Conservation (phyloP, 768 basidiomycete genomes). For the Termitomyces sp. region DNA sequence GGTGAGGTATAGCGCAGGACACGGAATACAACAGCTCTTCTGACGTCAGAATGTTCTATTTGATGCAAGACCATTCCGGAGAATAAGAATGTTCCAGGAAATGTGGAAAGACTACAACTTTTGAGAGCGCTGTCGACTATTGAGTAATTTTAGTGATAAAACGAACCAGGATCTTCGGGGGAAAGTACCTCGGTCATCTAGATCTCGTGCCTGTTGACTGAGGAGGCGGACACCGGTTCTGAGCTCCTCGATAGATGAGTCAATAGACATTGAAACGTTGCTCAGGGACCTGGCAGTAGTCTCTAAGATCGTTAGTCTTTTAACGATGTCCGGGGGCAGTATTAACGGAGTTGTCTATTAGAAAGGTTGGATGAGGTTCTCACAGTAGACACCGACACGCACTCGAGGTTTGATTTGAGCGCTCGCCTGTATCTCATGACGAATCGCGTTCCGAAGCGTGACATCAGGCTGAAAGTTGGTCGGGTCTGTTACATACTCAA, state of each 20-base stretch:
- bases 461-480: constrained; percentile 73
- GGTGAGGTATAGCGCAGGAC: constrained; percentile 68
- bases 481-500: constrained; percentile 59
- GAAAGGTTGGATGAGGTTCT: not conserved
- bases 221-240: constrained; percentile 31
- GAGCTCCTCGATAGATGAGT: constrained; percentile 29
- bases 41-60: constrained; percentile 29
- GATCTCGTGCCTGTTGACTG: constrained; percentile 26
- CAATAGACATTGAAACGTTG: constrained; percentile 25
- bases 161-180: not conserved
- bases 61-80: constrained; percentile 27
- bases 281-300: constrained; percentile 21
- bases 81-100: constrained; percentile 44
- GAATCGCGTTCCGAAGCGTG: constrained; percentile 69
- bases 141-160: constrained; percentile 1
- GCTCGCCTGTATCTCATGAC: constrained; percentile 34
- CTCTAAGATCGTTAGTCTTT: constrained; percentile 27
- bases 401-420: constrained; percentile 13
- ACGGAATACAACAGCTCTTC: constrained; percentile 40
- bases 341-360: constrained; percentile 6
- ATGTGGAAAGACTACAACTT: constrained; percentile 33
- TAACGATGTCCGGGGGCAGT: constrained; percentile 24
- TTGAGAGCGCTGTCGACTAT: constrained; percentile 39
- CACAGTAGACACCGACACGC: constrained; percentile 4
- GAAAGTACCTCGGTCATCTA: constrained; percentile 41